Evolutionary conservation across 2,329 filamentous ascomycete genomes (phyloP).

Genomic region (Fusarium chaquense): DNA sequence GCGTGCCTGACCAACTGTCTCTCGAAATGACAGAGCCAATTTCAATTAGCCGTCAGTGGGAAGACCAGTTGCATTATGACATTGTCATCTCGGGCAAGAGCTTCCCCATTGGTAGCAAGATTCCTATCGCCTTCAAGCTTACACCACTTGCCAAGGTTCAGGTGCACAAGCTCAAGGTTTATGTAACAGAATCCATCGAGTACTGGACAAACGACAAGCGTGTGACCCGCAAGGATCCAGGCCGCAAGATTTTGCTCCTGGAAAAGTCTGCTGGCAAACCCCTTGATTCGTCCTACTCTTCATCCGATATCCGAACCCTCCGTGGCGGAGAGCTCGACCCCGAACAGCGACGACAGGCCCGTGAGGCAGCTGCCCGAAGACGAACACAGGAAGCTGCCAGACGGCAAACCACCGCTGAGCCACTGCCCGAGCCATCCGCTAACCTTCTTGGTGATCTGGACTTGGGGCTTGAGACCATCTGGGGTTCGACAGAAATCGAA

Average conservation of each 20-base stretch:
- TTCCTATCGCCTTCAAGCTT: conserved; percentile 94
- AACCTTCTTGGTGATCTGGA: conserved; percentile 87
- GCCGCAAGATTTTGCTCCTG: conserved; percentile 85
- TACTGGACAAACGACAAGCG: conserved; percentile 90
- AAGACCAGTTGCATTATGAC: conserved; percentile 94
- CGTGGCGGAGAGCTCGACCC: conserved; percentile 81
- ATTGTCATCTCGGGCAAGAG: conserved; percentile 97
- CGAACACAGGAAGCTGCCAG: conserved; percentile 67
- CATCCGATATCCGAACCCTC: conserved; percentile 80
- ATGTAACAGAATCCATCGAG: conserved; percentile 89
- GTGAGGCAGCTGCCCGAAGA: conserved; percentile 60
- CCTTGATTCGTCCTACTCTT: conserved; percentile 77
- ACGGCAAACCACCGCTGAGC: conserved; percentile 53
- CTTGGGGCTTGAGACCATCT: conserved; percentile 75
- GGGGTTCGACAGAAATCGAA: conserved; percentile 93
- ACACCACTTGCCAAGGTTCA: conserved; percentile 94
- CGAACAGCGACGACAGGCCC: conserved; percentile 61
- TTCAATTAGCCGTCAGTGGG: conserved; percentile 92
- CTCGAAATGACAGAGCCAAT: conserved; percentile 93
- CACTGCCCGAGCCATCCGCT: conserved; percentile 65
- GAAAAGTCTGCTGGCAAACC: conserved; percentile 88
- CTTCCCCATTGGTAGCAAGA: conserved; percentile 86
- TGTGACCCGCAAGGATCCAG: conserved; percentile 85
- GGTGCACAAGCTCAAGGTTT: conserved; percentile 92
- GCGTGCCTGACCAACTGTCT: conserved; percentile 87